Conservation (phyloP, 169 alveolate species). For the Plasmodium malariae region DNA sequence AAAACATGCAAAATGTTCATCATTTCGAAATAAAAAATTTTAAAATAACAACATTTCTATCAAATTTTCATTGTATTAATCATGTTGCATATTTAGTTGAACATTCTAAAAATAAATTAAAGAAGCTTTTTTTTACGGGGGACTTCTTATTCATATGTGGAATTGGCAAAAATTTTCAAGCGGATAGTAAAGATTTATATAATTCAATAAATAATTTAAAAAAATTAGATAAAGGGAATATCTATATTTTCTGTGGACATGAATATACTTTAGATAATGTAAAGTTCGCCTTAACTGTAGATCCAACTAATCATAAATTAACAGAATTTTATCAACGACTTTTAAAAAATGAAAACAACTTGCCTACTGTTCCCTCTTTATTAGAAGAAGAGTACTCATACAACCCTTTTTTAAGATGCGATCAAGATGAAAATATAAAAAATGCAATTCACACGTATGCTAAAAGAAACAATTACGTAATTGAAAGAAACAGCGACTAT, state of each 20-base stretch:
- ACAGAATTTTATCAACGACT: constrained; percentile 20
- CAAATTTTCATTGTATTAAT: constrained; percentile 66
- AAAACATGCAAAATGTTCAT: constrained; percentile 2
- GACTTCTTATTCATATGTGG: constrained; percentile 68
- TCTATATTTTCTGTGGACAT: constrained; percentile 61
- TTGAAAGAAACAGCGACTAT: constrained; percentile 22
- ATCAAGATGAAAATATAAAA: constrained; percentile 9
- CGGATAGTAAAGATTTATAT: constrained; percentile 32
- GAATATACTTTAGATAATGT: constrained; percentile 62
- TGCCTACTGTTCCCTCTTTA: constrained; percentile 56
- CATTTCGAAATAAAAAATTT: constrained; percentile 44
- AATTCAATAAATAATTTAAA: constrained; percentile 42
- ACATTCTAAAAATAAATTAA: constrained; percentile 18
- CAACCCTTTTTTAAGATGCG: constrained; percentile 61
- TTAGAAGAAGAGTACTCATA: constrained; percentile 42
- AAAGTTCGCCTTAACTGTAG: constrained; percentile 53
- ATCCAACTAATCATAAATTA: constrained; percentile 22
- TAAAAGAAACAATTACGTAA: constrained; percentile 24
- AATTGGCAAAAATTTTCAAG: constrained; percentile 65
- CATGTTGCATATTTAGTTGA: constrained; percentile 53
- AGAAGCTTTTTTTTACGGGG: constrained; percentile 56
- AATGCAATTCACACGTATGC: constrained; percentile 36
- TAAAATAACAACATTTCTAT: constrained; percentile 46
- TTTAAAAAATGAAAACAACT: neutral
- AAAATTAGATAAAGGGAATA: constrained; percentile 25